phyloP scores from a whole-genome alignment of 148 eudicot species.

The Talinum fruticosum region DNA sequence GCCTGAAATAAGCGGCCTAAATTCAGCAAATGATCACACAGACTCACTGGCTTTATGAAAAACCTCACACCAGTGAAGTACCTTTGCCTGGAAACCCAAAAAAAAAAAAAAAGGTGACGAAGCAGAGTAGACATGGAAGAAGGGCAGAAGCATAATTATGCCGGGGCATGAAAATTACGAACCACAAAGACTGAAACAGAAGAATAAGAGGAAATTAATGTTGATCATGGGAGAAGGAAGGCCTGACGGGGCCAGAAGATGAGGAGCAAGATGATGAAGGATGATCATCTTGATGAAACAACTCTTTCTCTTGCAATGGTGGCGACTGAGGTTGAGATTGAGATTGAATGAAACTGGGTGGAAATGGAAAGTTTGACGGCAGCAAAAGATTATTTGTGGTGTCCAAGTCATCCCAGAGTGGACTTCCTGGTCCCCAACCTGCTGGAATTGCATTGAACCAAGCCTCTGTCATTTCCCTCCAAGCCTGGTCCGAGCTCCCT shows the following conservation, averaged over 20 bases:
- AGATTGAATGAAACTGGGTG: constrained; percentile 25
- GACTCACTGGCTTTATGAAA: constrained; percentile 27
- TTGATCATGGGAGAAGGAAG: constrained; percentile 51
- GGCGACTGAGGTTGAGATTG: no score
- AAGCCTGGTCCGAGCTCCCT: constrained; percentile 41
- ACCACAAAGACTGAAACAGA: no score
- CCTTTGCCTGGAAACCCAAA: constrained; percentile 11
- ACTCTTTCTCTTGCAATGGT: not conserved
- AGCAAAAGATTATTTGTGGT: constrained; percentile 45
- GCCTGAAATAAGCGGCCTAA: constrained; percentile 62
- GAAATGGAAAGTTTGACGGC: constrained; percentile 40
- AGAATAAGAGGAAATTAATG: constrained; percentile 11
- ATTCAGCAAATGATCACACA: constrained; percentile 17
- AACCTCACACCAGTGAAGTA: no score
- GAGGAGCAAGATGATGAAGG: constrained; percentile 41
- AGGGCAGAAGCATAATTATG: no score
- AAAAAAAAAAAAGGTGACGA: not conserved
- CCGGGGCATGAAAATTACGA: no score
- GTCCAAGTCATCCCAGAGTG: constrained; percentile 71
- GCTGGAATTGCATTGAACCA: constrained; percentile 83
- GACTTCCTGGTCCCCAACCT: constrained; percentile 50
- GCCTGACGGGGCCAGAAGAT: constrained; percentile 44
- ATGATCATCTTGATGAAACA: constrained; percentile 28
- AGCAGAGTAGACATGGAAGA: no score
- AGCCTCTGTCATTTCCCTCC: constrained; percentile 72